Base-by-base conservation (phyloP, 257 asterid genomes). In the Ligustrum vulgare region DNA sequence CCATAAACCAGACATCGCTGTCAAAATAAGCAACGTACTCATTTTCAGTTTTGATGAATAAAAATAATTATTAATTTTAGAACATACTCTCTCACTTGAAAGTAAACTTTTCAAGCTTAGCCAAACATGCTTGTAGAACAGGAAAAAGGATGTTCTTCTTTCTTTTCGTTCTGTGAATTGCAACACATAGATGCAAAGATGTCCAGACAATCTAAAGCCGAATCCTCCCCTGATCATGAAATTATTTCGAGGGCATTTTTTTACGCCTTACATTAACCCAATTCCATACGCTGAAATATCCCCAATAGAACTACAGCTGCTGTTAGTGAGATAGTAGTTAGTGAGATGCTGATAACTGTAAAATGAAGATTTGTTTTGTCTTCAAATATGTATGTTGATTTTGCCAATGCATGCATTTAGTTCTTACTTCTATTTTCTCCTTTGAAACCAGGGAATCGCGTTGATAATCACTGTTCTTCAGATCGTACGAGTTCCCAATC, bases 401-500 rank as follows among this genome's bases (percentile, higher is more conserved):
- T 69, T 56, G 12, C 37, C 8, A 51, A 39, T 6, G 28, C 36
- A 43, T 31, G 65, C 23, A 25, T 5, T 18, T 60, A 39, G 37
- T 12, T 12, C 79, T 78, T 63, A 69, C 67, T 41, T 31, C 45
- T 39, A 13, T 22, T 7, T 82, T 72, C 31, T 41, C 65, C 69
- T 78, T 56, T 65, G 72, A 71, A 41, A 72, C 67, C 89, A 95
- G 99, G 99, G 99, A 75, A 93, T 95, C 71, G 91, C 97, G 5
- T 86, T 95, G 96, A 95, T 95, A 71, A 79, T 90, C 82, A 93
- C 98, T 6, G 97, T 93, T 84, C 97, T 93, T 83, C 99, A 95
- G 86, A 86, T 95, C 39, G 78, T 95, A 47, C 90, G 91, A 75
- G 87, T 91, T 76, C 99, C 99, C 65, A 95, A 95, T 87, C 91